Conservation (phyloP, 495 filamentous ascomycete species). For the Hypoxylon rickii region DNA sequence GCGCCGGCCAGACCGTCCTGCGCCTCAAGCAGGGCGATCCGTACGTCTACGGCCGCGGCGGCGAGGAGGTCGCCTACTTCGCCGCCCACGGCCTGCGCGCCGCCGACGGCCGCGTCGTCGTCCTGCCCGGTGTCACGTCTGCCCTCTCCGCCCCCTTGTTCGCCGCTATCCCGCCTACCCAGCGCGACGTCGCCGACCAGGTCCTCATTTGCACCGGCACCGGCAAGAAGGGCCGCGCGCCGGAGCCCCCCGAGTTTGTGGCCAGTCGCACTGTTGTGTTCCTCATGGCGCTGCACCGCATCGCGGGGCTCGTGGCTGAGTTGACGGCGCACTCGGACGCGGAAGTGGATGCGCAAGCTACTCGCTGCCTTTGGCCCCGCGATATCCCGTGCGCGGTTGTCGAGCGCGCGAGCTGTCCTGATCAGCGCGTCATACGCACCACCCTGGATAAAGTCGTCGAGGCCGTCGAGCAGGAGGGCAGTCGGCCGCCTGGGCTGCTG, state of each 20-base stretch:
- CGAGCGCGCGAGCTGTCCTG: slow-evolving; percentile 90
- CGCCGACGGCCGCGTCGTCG: slow-evolving; percentile 59
- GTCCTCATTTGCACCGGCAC: slow-evolving; percentile 94
- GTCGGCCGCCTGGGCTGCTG: slow-evolving; percentile 84
- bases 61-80: slow-evolving; percentile 92
- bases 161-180: slow-evolving; percentile 83
- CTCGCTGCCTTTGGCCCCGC: too few relatives aligned
- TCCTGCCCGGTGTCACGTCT: slow-evolving; percentile 89
- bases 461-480: slow-evolving; percentile 89
- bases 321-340: slow-evolving; percentile 53
- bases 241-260: slow-evolving; percentile 78
- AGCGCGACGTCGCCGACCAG: slow-evolving; percentile 88
- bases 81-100: slow-evolving; percentile 72
- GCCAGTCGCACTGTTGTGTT: slow-evolving; percentile 85
- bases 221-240: slow-evolving; percentile 84
- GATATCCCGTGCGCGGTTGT: slow-evolving; percentile 87
- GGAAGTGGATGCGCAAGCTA: slow-evolving; percentile 44
- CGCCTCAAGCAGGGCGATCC: slow-evolving; percentile 96
- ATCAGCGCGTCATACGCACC: slow-evolving; percentile 89
- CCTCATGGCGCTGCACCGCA: slow-evolving; percentile 90
- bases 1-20: slow-evolving; percentile 76
- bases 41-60: slow-evolving; percentile 92
- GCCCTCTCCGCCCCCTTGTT: slow-evolving; percentile 87
- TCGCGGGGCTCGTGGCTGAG: slow-evolving; percentile 69
- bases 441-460: slow-evolving; percentile 76